Percentiles rank a stretch among this genome's conserved stretches.
These are phyloP conservation scores for Pseudotsuga menziesii DNA, from an alignment of 75 land plant genomes.

Conservation along the genomic window DNA sequence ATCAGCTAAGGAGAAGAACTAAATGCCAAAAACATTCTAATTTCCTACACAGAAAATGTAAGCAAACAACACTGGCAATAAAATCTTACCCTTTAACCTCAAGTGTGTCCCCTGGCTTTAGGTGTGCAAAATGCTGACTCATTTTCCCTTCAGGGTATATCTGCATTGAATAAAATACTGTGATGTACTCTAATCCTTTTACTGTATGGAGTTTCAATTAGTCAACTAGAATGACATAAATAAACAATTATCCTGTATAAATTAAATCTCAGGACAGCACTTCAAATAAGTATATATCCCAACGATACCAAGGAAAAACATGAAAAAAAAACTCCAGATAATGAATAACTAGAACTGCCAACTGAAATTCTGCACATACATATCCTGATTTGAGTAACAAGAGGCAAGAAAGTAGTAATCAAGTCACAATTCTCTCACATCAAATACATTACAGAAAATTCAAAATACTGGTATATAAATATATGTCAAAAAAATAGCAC, in stretches of 20 bases:
- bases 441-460: background rate
- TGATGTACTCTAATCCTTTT: background rate
- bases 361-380: too few relatives aligned
- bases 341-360: too few relatives aligned
- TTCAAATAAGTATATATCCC: background rate
- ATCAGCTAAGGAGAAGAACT: background rate
- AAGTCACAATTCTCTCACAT: background rate
- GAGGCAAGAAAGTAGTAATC: background rate
- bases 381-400: background rate
- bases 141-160: constrained; percentile 96
- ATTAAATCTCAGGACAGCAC: background rate
- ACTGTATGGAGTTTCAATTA: background rate
- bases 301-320: background rate
- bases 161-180: constrained; percentile 26
- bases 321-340: background rate
- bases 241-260: background rate
- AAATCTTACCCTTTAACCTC: constrained; percentile 90
- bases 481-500: background rate
- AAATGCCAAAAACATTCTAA: background rate
- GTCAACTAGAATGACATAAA: background rate
- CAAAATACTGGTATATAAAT: too few relatives aligned
- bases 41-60: background rate
- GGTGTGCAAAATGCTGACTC: constrained; percentile 86
- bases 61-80: background rate
- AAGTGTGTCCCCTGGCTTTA: constrained; percentile 82